Percentiles rank a stretch among this genome's conserved stretches.
Conservation (phyloP, 2,329 filamentous ascomycete species). For the Fonsecaea monophora region DNA sequence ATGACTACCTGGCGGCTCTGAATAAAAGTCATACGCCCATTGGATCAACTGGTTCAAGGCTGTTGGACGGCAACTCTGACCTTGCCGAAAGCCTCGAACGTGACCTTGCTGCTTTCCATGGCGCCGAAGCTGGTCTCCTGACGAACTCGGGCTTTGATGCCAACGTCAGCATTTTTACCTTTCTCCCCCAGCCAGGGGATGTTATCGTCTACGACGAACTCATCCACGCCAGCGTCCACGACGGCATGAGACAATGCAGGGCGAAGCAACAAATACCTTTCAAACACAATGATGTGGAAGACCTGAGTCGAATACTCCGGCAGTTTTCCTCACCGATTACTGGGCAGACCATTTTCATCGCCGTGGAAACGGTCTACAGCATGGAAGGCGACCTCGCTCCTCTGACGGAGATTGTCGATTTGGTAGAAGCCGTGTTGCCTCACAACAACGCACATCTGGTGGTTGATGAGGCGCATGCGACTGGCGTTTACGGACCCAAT, state of each 20-base stretch:
- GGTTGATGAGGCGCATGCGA: slow-evolving; percentile 64
- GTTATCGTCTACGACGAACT: slow-evolving; percentile 74
- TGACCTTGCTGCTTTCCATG: slow-evolving; percentile 66
- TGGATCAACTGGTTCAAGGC: slow-evolving; percentile 65
- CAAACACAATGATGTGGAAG: slow-evolving; percentile 54
- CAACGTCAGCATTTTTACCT: slow-evolving; percentile 68
- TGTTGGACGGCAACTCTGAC: slow-evolving; percentile 69
- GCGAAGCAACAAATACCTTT: slow-evolving; percentile 57
- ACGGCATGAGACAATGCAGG: slow-evolving; percentile 73
- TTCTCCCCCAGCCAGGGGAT: slow-evolving; percentile 66
- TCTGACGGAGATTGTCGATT: slow-evolving; percentile 64
- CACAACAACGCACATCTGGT: slow-evolving; percentile 62
- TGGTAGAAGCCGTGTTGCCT: slow-evolving; percentile 64
- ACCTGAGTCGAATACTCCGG: slow-evolving; percentile 49
- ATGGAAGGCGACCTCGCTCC: slow-evolving; percentile 82
- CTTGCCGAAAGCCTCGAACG: slow-evolving; percentile 67
- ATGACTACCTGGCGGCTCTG: slow-evolving; percentile 58
- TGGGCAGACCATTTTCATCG: slow-evolving; percentile 66
- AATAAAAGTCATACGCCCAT: slow-evolving; percentile 51
- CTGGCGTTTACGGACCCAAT: slow-evolving; percentile 57
- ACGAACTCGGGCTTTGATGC: slow-evolving; percentile 72
- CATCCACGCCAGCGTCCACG: slow-evolving; percentile 79
- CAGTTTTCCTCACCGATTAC: slow-evolving; percentile 7
- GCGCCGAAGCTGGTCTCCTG: slow-evolving; percentile 63
- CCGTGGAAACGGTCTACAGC: slow-evolving; percentile 75